Percentiles rank a stretch among this genome's conserved stretches.
These are phyloP conservation scores for Somion occarium DNA, from an alignment of 1,284 basidiomycete genomes.

Conservation along the genomic window DNA sequence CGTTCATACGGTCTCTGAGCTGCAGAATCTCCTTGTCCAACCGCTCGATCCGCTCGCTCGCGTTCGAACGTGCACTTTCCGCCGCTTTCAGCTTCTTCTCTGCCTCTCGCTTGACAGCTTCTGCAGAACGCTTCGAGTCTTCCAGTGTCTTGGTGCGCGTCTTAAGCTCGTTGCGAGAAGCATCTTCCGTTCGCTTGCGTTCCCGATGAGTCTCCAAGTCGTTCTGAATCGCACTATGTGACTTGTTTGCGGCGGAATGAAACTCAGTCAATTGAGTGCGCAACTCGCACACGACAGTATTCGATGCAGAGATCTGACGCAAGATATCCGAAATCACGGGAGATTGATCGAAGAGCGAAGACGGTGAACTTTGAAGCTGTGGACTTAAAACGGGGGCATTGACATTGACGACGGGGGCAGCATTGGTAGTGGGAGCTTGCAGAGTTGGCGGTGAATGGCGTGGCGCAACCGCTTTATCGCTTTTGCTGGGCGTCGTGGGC, in stretches of 20 bases:
- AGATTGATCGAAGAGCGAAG: conserved; percentile 54
- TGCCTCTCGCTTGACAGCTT: conserved; percentile 74
- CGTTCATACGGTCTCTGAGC: conserved; percentile 47
- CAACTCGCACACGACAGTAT: conserved; percentile 65
- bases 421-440: background rate
- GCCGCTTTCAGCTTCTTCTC: conserved; percentile 82
- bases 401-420: conserved; percentile 17
- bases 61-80: conserved; percentile 60
- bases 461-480: conserved; percentile 15
- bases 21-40: conserved; percentile 66
- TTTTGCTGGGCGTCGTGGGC: conserved; percentile 25
- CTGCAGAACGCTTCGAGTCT: conserved; percentile 82
- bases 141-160: conserved; percentile 79
- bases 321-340: conserved; percentile 74
- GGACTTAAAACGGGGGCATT: conserved; percentile 11
- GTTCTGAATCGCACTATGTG: conserved; percentile 61
- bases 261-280: conserved; percentile 74
- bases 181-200: conserved; percentile 82
- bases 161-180: conserved; percentile 74
- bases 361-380: conserved; percentile 16
- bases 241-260: conserved; percentile 54
- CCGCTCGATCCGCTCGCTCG: conserved; percentile 59
- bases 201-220: conserved; percentile 75
- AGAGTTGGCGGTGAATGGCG: conserved; percentile 19
- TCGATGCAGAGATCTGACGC: conserved; percentile 69